phyloP scores from a whole-genome alignment of 768 basidiomycete genomes.

The Kwoniella europaea region DNA sequence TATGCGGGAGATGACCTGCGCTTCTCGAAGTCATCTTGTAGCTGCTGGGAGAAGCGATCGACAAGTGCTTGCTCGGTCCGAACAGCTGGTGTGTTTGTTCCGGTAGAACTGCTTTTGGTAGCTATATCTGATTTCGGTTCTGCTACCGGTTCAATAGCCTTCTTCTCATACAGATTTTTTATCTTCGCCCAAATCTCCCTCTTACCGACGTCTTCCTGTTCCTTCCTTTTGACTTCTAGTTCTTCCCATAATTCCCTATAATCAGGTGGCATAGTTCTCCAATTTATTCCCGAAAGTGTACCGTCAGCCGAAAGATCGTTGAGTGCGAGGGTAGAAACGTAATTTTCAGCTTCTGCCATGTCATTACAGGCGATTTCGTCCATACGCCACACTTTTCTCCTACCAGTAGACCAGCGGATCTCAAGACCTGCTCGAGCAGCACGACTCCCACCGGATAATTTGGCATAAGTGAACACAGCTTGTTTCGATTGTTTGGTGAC shows the following conservation, averaged over 20 bases:
- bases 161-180: constrained; percentile 65
- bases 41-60: constrained; percentile 61
- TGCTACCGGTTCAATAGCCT: constrained; percentile 11
- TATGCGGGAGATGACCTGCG: constrained; percentile 71
- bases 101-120: constrained; percentile 2
- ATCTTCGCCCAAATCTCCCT: constrained; percentile 73
- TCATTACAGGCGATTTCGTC: constrained; percentile 79
- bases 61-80: background rate
- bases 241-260: constrained; percentile 94
- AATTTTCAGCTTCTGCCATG: constrained; percentile 82
- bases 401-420: constrained; percentile 71
- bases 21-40: constrained; percentile 67
- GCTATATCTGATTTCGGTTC: background rate
- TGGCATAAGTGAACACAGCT: constrained; percentile 72
- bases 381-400: constrained; percentile 75
- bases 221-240: constrained; percentile 70
- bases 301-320: constrained; percentile 67
- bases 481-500: constrained; percentile 61
- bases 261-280: constrained; percentile 76
- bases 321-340: constrained; percentile 81
- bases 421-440: constrained; percentile 74
- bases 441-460: constrained; percentile 72
- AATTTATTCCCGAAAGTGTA: constrained; percentile 62
- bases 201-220: constrained; percentile 69
- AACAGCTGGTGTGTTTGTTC: background rate